A percentile compares a stretch with the other conserved stretches of the same genome.
Evolutionary conservation across 1,139 yeast genomes (phyloP).

Genomic region (Saccharomyces hybrid): DNA sequence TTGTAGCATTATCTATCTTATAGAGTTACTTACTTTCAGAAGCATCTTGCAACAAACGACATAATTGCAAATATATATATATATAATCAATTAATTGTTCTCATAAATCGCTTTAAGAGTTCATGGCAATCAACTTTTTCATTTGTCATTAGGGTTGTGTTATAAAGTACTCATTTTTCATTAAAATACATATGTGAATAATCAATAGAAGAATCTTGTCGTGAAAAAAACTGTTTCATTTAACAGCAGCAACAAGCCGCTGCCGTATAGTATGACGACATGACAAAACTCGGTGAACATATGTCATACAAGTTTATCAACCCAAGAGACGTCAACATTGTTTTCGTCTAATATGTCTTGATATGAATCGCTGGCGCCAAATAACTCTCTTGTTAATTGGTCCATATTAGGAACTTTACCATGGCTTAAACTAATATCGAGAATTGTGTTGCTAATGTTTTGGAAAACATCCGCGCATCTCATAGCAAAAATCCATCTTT

Average conservation of each 20-base stretch:
- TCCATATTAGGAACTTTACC: conserved; percentile 37
- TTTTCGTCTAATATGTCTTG: conserved; percentile 40
- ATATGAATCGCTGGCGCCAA: conserved; percentile 40
- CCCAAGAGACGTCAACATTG: conserved; percentile 38
- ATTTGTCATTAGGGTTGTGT: background rate
- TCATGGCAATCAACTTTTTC: background rate
- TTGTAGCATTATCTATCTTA: too few species aligned
- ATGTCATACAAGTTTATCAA: conserved; percentile 21
- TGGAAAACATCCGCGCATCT: conserved; percentile 40
- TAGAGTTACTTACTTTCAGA: too few species aligned
- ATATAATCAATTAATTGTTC: background rate
- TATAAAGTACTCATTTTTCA: background rate
- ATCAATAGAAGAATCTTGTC: too few species aligned
- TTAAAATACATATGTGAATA: background rate
- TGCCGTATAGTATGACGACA: background rate
- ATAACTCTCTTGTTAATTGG: conserved; percentile 35
- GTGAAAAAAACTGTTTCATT: too few species aligned
- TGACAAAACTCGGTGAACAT: background rate
- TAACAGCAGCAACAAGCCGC: background rate
- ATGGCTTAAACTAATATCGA: conserved; percentile 37
- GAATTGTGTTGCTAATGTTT: conserved; percentile 36
- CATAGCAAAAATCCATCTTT: conserved; percentile 41
- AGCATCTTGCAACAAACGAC: too few species aligned
- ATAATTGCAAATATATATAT: too few species aligned
- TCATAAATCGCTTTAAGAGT: background rate